phyloP scores from a whole-genome alignment of 371 early-diverging fungal species.

The Mortierella sp. region DNA sequence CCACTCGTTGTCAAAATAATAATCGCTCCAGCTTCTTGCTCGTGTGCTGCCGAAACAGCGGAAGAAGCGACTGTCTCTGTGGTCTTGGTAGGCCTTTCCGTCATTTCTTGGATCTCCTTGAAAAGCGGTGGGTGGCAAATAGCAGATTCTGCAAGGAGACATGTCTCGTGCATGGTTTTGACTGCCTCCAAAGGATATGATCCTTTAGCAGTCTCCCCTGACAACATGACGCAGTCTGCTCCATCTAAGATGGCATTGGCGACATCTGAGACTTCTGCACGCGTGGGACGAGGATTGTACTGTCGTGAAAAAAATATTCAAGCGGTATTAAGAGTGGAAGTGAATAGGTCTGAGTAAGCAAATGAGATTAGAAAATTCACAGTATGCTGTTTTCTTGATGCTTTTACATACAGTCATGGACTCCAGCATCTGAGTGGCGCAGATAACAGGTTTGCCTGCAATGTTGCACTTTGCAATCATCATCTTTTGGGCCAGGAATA shows the following conservation, averaged over 20 bases:
- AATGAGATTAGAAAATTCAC: neutral
- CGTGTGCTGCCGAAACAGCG: slow-evolving; percentile 88
- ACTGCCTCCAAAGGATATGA: slow-evolving; percentile 82
- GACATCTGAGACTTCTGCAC: slow-evolving; percentile 98
- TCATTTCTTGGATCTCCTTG: slow-evolving; percentile 81
- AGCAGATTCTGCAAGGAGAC: slow-evolving; percentile 79
- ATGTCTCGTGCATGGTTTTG: slow-evolving; percentile 78
- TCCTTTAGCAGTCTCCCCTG: slow-evolving; percentile 95
- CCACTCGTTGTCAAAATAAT: slow-evolving; percentile 87
- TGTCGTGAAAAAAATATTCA: neutral
- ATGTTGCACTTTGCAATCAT: slow-evolving; percentile 95
- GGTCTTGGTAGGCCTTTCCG: slow-evolving; percentile 80
- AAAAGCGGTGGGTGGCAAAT: slow-evolving; percentile 81
- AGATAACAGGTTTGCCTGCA: slow-evolving; percentile 94
- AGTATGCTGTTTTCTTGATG: neutral
- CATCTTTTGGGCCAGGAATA: slow-evolving; percentile 95
- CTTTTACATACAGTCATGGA: slow-evolving; percentile 83
- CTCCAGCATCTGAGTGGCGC: slow-evolving; percentile 99
- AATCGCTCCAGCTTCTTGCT: slow-evolving; percentile 88
- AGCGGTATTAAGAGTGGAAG: neutral
- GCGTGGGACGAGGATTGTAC: slow-evolving; percentile 92
- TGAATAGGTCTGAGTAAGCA: neutral
- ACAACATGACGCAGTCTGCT: slow-evolving; percentile 97
- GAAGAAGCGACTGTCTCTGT: slow-evolving; percentile 94
- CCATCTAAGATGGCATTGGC: slow-evolving; percentile 97